These are phyloP conservation scores for Aspergillus felis DNA, from an alignment of 2,329 filamentous ascomycete species.

Conservation along the genomic window DNA sequence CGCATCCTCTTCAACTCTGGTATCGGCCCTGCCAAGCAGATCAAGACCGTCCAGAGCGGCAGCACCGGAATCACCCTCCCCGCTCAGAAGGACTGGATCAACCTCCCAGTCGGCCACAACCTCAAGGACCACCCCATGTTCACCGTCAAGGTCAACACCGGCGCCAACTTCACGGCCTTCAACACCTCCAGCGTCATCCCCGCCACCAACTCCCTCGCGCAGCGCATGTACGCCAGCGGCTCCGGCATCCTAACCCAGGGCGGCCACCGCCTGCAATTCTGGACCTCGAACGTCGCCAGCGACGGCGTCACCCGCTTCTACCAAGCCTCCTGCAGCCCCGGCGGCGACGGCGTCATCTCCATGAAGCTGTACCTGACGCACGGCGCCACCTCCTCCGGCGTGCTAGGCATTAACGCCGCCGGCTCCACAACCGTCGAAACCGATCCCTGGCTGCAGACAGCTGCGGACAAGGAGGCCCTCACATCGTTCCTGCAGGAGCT, in stretches of 20 bases:
- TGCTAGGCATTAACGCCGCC: constrained; percentile 11
- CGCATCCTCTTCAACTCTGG: constrained; percentile 66
- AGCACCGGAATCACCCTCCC: constrained; percentile 41
- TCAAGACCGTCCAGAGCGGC: constrained; percentile 42
- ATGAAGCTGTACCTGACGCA: constrained; percentile 20
- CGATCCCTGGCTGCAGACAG: constrained; percentile 13
- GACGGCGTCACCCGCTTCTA: constrained; percentile 18
- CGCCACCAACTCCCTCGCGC: constrained; percentile 2
- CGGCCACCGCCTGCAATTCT: constrained; percentile 19
- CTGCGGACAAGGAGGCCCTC: constrained; percentile 11
- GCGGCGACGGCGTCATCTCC: constrained; percentile 9
- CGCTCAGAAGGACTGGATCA: constrained; percentile 42
- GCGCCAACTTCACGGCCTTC: constrained; percentile 15
- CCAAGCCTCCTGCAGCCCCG: constrained; percentile 18
- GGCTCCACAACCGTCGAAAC: constrained; percentile 13
- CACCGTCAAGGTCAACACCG: constrained; percentile 13
- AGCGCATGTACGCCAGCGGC: constrained; percentile 7
- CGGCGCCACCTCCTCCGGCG: constrained; percentile 16
- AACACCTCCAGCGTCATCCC: constrained; percentile 14
- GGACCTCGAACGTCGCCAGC: constrained; percentile 16
- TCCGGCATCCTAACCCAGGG: constrained; percentile 16
- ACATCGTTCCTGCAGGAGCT: constrained; percentile 12
- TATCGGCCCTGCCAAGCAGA: constrained; percentile 56
- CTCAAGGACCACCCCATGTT: constrained; percentile 40
- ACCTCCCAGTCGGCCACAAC: constrained; percentile 48